phyloP scores from a whole-genome alignment of 768 basidiomycete genomes.

The Hericium alpestre region DNA sequence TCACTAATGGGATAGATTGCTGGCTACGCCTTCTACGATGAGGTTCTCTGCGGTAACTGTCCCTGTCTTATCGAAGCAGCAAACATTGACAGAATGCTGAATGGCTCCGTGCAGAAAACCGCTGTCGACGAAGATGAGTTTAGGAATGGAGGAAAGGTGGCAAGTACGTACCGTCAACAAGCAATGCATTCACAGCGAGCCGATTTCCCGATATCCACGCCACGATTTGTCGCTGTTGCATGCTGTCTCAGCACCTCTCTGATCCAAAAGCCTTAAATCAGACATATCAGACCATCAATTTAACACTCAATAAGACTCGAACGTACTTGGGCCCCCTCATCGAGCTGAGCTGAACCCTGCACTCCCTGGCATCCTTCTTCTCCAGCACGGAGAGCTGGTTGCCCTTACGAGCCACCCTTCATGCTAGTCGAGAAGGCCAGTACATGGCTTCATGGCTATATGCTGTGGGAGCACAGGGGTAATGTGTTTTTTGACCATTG shows the following conservation, averaged over 20 bases:
- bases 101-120: slow-evolving; percentile 98
- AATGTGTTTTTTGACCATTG: no score
- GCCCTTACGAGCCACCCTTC: no score
- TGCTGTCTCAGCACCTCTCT: no score
- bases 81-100: slow-evolving; percentile 98
- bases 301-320: neutral
- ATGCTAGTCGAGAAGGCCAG: no score
- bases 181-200: no score
- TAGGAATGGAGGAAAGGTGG: no score
- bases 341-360: slow-evolving; percentile 79
- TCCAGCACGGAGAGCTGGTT: slow-evolving; percentile 81
- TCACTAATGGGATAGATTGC: slow-evolving; percentile 51
- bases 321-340: slow-evolving; percentile 71
- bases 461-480: no score
- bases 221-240: no score
- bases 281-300: neutral
- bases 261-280: slow-evolving; percentile 58
- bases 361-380: slow-evolving; percentile 62
- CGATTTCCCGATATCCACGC: no score
- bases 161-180: no score
- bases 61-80: slow-evolving; percentile 99
- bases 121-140: no score
- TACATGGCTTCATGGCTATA: no score
- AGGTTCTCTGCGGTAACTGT: slow-evolving; percentile 95
- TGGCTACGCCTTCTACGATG: slow-evolving; percentile 88